Base-by-base conservation (phyloP, 2,329 filamentous ascomycete species). In the Microcyclospora tardicrescens region DNA sequence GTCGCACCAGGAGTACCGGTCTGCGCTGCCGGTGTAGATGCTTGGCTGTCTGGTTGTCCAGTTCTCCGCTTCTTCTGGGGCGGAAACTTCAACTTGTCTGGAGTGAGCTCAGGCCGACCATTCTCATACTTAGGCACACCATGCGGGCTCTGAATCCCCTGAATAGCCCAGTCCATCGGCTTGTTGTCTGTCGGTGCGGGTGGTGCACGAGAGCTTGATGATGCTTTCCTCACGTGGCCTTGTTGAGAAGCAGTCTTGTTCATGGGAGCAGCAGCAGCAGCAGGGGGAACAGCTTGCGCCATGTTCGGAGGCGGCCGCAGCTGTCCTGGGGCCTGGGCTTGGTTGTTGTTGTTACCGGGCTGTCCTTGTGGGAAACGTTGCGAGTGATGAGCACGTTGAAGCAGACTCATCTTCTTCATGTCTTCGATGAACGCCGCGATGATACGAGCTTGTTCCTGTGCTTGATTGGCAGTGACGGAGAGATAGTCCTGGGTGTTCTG, bases 51-150 rank as follows among this genome's bases (percentile, higher is more conserved):
- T 5, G 51, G 37, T 16, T 54, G 52, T 12, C 61, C 62, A 28
- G 62, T 55, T 61, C 73, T 75, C 38, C 67, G 64, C 50, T 66
- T 72, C 61, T 77, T 79, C 40, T 64, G 62, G 2, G 68, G 64
- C 13, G 74, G 75, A 16, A 78, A 57, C 34, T 73, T 70, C 34
- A 79, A 63, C 45, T 75, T 71, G 36, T 73, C 69, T 10, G 67
- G 65, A 4, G 68, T 72, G 35, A 77, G 63, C 36, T 66, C 63
- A 14, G 65, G 66, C 14, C 64, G 62, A 15, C 45, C 44, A 8
- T 64, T 64, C 40, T 74, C 72, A 37, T 71, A 72, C 43, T 69
- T 67, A 8, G 75, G 73, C 40, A 75, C 65, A 16, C 74, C 73
- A 39, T 71, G 66, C 12, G 73, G 73, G 38, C 52, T 55, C 15